These are phyloP conservation scores for Rutstroemia sp. DNA, from an alignment of 2,329 filamentous ascomycete genomes.

Conservation along the genomic window DNA sequence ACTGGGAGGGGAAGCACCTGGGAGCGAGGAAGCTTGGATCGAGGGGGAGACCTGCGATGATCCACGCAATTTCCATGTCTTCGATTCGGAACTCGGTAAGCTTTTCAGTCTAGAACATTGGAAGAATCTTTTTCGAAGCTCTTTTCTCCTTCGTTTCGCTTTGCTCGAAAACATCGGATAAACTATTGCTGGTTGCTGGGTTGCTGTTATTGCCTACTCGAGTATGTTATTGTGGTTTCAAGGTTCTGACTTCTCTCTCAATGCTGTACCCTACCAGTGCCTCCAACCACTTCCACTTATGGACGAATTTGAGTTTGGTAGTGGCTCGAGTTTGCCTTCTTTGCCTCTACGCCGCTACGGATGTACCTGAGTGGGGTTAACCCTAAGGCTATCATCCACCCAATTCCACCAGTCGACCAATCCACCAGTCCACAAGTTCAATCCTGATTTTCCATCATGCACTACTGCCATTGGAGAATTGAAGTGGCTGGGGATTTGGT, in stretches of 20 bases:
- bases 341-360: not conserved
- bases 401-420: no score
- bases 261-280: not conserved
- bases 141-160: not conserved
- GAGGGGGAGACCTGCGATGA: not conserved
- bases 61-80: not conserved
- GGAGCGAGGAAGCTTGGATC: no score
- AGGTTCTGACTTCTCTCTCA: not conserved
- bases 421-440: not conserved
- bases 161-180: not conserved
- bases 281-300: no score
- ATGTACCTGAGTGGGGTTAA: slow-evolving; percentile 4
- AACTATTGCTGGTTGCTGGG: not conserved
- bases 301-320: no score
- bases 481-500: slow-evolving; percentile 2
- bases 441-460: not conserved
- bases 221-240: no score
- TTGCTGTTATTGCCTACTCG: not conserved
- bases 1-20: no score
- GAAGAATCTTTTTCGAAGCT: not conserved
- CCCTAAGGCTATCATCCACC: no score
- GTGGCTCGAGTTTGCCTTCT: no score
- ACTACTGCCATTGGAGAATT: not conserved
- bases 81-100: not conserved
- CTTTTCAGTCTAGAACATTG: not conserved